Percentiles rank a stretch among this genome's conserved stretches.
These are phyloP conservation scores for Knoxdaviesia proteae DNA, from an alignment of 2,329 filamentous ascomycete species.

Conservation along the genomic window DNA sequence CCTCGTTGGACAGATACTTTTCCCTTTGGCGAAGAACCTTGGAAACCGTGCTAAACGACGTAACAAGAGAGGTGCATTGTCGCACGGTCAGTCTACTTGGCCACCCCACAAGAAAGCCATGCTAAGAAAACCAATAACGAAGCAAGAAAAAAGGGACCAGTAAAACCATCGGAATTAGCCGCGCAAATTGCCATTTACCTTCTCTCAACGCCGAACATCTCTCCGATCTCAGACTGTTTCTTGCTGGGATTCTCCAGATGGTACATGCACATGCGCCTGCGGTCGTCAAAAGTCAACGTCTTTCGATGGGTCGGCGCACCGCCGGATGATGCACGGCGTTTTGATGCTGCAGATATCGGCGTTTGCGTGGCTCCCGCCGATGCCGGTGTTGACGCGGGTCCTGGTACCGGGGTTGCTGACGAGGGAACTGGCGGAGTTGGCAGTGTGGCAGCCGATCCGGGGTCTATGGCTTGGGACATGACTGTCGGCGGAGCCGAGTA, in stretches of 20 bases:
- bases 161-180: neutral
- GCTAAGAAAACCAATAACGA: neutral
- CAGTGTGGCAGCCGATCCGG: neutral
- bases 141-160: neutral
- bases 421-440: too few species aligned
- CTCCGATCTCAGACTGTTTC: conserved; percentile 93
- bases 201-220: conserved; percentile 86
- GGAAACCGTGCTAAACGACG: conserved; percentile 63
- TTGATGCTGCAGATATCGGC: neutral
- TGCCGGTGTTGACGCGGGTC: too few species aligned
- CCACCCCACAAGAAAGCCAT: too few species aligned
- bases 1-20: conserved; percentile 70
- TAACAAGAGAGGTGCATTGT: neutral
- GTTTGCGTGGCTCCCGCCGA: neutral
- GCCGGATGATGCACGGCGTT: conserved; percentile 17
- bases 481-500: conserved; percentile 39
- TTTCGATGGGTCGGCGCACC: conserved; percentile 48
- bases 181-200: conserved; percentile 38
- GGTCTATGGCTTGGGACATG: conserved; percentile 19
- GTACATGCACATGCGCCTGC: conserved; percentile 82
- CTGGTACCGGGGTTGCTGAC: too few species aligned
- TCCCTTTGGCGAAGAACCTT: conserved; percentile 91
- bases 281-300: conserved; percentile 79
- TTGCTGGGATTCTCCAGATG: conserved; percentile 75
- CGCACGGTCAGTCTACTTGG: too few species aligned